Conservation (phyloP, 129 eudicot genomes). For the Ambrosia artemisiifolia region DNA sequence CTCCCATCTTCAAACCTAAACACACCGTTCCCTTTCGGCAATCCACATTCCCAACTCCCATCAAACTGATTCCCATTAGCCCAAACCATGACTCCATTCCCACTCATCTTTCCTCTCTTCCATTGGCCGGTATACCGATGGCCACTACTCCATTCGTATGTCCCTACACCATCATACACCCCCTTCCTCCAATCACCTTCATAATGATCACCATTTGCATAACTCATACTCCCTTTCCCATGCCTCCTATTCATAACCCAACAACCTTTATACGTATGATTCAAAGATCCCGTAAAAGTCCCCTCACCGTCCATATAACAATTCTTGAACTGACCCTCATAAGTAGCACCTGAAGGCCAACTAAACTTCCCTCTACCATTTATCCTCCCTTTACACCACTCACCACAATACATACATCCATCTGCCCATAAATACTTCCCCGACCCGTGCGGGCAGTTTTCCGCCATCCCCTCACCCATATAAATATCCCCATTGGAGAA, state of each 20-base stretch:
- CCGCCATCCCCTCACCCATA: constrained; percentile 65
- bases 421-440: constrained; percentile 87
- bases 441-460: constrained; percentile 65
- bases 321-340: constrained; percentile 82
- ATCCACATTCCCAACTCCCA: constrained; percentile 76
- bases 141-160: constrained; percentile 71
- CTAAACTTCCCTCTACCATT: constrained; percentile 75
- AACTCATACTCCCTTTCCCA: constrained; percentile 59
- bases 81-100: constrained; percentile 77
- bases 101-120: constrained; percentile 74
- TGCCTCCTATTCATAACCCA: constrained; percentile 77
- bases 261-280: constrained; percentile 52
- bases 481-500: constrained; percentile 63
- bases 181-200: constrained; percentile 86
- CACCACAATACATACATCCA: constrained; percentile 87
- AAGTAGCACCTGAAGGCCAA: constrained; percentile 85
- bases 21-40: constrained; percentile 75
- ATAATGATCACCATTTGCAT: constrained; percentile 67
- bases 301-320: constrained; percentile 89
- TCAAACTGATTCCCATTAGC: constrained; percentile 64
- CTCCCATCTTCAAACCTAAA: constrained; percentile 69
- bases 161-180: constrained; percentile 68
- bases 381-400: constrained; percentile 62
- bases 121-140: constrained; percentile 70
- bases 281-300: constrained; percentile 52